phyloP scores from a whole-genome alignment of 306 rosid genomes.

The Cucumis sativus region DNA sequence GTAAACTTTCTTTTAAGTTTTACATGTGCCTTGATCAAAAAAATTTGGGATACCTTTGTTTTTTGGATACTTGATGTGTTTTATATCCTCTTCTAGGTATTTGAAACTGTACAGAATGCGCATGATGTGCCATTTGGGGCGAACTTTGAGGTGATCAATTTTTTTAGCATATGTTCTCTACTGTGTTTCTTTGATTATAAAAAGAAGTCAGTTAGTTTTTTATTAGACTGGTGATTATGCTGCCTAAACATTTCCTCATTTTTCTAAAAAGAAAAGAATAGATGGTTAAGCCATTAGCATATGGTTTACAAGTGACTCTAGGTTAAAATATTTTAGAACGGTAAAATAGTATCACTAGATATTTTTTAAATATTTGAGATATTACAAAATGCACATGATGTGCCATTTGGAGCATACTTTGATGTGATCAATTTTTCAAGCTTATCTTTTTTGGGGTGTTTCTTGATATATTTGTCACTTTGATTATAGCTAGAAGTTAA shows the following conservation, averaged over 20 bases:
- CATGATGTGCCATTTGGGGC: slow-evolving; percentile 98
- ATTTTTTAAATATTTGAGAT: slow-evolving; percentile 44
- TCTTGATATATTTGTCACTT: not conserved
- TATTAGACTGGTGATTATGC: not conserved
- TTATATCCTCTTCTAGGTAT: slow-evolving; percentile 40
- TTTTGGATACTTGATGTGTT: not conserved
- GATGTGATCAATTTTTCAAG: slow-evolving; percentile 43
- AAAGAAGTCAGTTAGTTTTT: not conserved
- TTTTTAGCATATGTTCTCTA: slow-evolving; percentile 7
- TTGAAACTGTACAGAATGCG: slow-evolving; percentile 95
- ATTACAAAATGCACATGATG: slow-evolving; percentile 96
- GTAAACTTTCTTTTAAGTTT: not conserved
- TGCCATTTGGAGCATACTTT: slow-evolving; percentile 86
- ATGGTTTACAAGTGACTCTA: not conserved
- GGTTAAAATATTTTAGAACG: not conserved
- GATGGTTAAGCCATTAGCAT: not conserved
- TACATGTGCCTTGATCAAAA: not conserved
- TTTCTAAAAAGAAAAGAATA: not conserved
- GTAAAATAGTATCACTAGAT: no score
- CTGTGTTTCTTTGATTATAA: not conserved
- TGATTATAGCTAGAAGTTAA: not conserved
- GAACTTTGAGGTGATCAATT: slow-evolving; percentile 63
- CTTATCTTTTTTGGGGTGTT: slow-evolving; percentile 1
- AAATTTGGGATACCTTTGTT: not conserved
- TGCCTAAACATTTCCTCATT: not conserved